Evolutionary conservation across 768 basidiomycete genomes (phyloP).

Genomic region (Calocybe gangraenosa): DNA sequence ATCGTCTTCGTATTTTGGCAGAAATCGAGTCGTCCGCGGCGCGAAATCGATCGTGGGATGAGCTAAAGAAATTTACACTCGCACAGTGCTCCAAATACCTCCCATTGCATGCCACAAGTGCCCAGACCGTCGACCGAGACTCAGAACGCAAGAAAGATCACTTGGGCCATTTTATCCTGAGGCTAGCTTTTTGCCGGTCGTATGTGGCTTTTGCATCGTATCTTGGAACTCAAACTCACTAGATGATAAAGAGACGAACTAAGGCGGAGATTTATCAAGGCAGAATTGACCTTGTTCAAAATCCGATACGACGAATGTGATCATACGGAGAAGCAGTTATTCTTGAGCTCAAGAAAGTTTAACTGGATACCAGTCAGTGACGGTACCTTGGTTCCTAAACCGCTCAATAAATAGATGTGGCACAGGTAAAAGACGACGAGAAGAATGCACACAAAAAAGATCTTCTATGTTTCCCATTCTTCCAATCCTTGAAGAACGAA

Average conservation of each 20-base stretch:
- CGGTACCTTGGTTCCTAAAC: background rate
- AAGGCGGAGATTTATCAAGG: constrained; percentile 81
- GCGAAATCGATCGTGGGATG: constrained; percentile 79
- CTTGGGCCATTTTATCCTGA: constrained; percentile 88
- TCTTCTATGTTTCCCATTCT: constrained; percentile 38
- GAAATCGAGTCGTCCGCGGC: constrained; percentile 89
- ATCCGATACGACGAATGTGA: constrained; percentile 73
- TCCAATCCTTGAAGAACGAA: constrained; percentile 33
- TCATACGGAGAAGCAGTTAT: constrained; percentile 51
- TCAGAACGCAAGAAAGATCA: constrained; percentile 78
- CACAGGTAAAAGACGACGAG: constrained; percentile 56
- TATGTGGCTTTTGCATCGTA: constrained; percentile 39
- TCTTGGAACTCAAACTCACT: background rate
- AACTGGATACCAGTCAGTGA: constrained; percentile 56
- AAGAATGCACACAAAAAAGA: constrained; percentile 42
- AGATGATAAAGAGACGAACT: constrained; percentile 72
- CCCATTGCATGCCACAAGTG: constrained; percentile 58
- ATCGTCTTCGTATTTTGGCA: constrained; percentile 81
- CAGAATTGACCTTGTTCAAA: constrained; percentile 81
- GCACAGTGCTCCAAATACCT: constrained; percentile 73
- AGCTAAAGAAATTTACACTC: constrained; percentile 60
- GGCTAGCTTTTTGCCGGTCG: constrained; percentile 96
- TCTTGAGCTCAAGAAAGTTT: constrained; percentile 63
- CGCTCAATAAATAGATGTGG: background rate
- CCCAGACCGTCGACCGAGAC: constrained; percentile 42